Conservation (phyloP, 2,329 filamentous ascomycete genomes). For the Nemania sp. region DNA sequence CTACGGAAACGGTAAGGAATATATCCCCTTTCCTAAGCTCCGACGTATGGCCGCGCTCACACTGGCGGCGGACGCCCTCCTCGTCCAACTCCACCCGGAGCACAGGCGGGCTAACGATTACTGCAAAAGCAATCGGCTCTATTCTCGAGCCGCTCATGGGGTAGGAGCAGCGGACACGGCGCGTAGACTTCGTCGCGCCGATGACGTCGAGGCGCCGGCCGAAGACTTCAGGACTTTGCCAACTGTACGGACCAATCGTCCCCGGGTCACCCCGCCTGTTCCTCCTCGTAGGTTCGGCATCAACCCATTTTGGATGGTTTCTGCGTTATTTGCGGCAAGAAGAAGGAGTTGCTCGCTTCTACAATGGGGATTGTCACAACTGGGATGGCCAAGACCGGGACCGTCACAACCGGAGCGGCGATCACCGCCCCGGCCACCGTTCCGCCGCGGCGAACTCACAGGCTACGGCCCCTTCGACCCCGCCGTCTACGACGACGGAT, state of each 20-base stretch:
- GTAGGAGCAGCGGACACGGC: not conserved
- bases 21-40: constrained; percentile 20
- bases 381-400: too few species aligned
- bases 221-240: not conserved
- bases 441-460: constrained; percentile 22
- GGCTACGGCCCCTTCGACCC: not conserved
- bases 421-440: too few species aligned
- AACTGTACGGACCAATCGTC: too few species aligned
- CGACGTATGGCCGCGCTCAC: constrained; percentile 30
- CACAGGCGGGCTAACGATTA: constrained; percentile 2
- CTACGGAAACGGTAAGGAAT: constrained; percentile 27
- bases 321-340: too few species aligned
- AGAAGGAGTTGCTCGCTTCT: too few species aligned
- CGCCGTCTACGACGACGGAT: too few species aligned
- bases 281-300: too few species aligned
- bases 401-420: too few species aligned
- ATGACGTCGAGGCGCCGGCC: not conserved
- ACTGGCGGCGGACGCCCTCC: constrained; percentile 29
- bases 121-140: constrained; percentile 28
- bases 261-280: too few species aligned
- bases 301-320: too few species aligned
- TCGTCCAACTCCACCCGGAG: constrained; percentile 29
- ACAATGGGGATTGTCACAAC: too few species aligned
- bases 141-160: constrained; percentile 25
- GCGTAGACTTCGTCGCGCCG: not conserved